phyloP scores from a whole-genome alignment of 768 basidiomycete species.

The Dacryopinax spathularia region DNA sequence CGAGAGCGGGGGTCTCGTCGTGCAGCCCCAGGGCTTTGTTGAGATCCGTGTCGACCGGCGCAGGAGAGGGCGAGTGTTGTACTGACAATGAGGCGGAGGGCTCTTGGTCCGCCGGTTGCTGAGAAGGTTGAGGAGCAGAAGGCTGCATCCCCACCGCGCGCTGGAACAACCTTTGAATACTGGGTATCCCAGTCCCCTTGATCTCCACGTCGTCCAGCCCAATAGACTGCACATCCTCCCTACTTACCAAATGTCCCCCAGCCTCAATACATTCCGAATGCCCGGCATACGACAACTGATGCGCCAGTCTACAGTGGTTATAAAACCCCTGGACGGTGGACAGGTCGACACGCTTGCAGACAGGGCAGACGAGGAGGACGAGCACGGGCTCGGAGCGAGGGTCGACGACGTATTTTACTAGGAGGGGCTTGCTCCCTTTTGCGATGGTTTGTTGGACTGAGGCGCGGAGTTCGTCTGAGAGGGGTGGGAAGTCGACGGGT shows the following conservation, averaged over 20 bases:
- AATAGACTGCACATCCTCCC: slow-evolving; percentile 24
- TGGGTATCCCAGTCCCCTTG: slow-evolving; percentile 31
- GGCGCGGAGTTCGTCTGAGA: neutral
- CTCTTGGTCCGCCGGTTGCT: neutral
- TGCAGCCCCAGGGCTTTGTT: slow-evolving; percentile 34
- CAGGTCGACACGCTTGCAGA: slow-evolving; percentile 35
- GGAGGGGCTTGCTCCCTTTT: neutral
- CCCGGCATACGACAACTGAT: slow-evolving; percentile 35
- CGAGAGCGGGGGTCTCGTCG: slow-evolving; percentile 37
- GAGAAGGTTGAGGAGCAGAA: neutral
- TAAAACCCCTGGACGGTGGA: slow-evolving; percentile 39
- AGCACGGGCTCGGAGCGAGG: slow-evolving; percentile 15
- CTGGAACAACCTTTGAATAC: slow-evolving; percentile 36
- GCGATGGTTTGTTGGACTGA: neutral
- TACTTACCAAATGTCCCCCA: slow-evolving; percentile 29
- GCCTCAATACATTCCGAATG: slow-evolving; percentile 39
- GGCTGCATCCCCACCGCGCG: slow-evolving; percentile 30
- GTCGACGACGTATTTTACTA: neutral
- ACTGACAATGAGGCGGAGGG: neutral
- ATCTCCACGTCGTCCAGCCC: slow-evolving; percentile 29
- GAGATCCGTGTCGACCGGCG: neutral
- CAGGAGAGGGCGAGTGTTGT: neutral
- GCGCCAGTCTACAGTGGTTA: slow-evolving; percentile 39
- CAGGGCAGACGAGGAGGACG: slow-evolving; percentile 30
- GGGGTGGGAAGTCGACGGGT: neutral